Base-by-base conservation (phyloP, 2,329 filamentous ascomycete genomes). In the Aspergillus brasiliensis region DNA sequence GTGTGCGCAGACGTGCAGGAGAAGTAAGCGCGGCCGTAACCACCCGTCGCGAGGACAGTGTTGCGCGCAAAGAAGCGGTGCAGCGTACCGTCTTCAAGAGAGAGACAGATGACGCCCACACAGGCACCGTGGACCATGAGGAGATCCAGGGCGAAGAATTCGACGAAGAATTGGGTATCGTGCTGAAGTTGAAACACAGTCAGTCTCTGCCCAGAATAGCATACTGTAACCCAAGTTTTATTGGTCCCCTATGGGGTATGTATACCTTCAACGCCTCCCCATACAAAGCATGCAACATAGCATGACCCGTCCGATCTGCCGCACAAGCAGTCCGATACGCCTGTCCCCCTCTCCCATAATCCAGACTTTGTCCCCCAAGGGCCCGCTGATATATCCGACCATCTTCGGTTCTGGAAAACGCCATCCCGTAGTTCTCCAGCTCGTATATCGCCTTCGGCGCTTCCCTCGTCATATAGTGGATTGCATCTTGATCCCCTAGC, bases 111-210 rank as follows among this genome's bases (percentile, higher is more conserved):
- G 68, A 98, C 91, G 86, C 95, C 95, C 69, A 93, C 93, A 84
- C 94, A 98, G 79, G 94, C 91, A 62, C 94, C 94, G 72, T 96
- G 91, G 82, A 97, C 90, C 95, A 98, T 98, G 72, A 99, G 90
- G 79, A 98, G 83, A 77, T 98, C 95, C 68, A 96, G 86, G 71
- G 93, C 95, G 78, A 98, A 99, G 85, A 93, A 98, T 81, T 98
- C 95, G 78, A 99, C 97, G 82, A 99, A 98, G 86, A 97, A 99
- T 84, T 97, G 97, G 75, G 94, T 97, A 85, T 97, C 96, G 86
- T 98, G 92, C 75, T 91, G 86, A 62, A 98, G 87, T 56, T 5
- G 2, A 15, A 34, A 25, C 5, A 34, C 1, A 34, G 31, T 34
- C 27, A 28, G 27, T 28, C 27, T 28, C 7, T 28, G 25, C 25